These are phyloP conservation scores for Coprinopsis cinerea DNA, from an alignment of 768 basidiomycete species.

Conservation along the genomic window DNA sequence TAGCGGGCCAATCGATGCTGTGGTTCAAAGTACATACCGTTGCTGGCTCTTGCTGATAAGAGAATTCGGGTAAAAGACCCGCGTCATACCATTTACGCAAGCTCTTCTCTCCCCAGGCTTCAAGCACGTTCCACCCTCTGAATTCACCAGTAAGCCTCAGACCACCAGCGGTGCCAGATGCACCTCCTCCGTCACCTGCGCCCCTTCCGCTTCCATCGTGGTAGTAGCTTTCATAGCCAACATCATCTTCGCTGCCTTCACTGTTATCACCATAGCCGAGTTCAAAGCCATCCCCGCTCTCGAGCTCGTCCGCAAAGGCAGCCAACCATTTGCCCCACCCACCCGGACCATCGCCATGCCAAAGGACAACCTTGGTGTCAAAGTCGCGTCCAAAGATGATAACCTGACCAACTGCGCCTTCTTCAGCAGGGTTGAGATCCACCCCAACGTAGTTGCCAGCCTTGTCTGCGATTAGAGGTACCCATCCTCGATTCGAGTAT, in stretches of 20 bases:
- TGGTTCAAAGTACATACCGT: constrained; percentile 23
- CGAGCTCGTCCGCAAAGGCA: constrained; percentile 86
- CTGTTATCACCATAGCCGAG: constrained; percentile 57
- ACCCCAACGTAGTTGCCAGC: constrained; percentile 96
- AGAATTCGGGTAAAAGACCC: constrained; percentile 57
- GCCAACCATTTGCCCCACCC: constrained; percentile 97
- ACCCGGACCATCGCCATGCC: constrained; percentile 80
- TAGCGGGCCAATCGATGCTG: constrained; percentile 10
- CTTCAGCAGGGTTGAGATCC: constrained; percentile 82
- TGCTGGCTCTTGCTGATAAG: constrained; percentile 33
- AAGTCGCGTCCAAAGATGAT: constrained; percentile 99
- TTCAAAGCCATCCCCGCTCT: constrained; percentile 85
- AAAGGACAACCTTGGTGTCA: constrained; percentile 95
- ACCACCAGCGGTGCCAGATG: constrained; percentile 62
- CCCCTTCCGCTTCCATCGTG: constrained; percentile 74
- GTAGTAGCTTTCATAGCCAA: constrained; percentile 87
- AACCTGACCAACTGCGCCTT: constrained; percentile 81
- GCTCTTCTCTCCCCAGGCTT: constrained; percentile 91
- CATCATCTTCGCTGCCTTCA: constrained; percentile 74
- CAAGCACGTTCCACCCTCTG: constrained; percentile 86
- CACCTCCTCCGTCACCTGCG: constrained; percentile 73
- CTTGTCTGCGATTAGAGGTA: constrained; percentile 91
- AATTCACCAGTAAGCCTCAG: constrained; percentile 81
- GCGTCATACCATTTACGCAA: constrained; percentile 80
- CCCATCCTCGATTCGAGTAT: constrained; percentile 95